Evolutionary conservation across 495 filamentous ascomycete genomes (phyloP).

Genomic region (Aspergillus nidulans): DNA sequence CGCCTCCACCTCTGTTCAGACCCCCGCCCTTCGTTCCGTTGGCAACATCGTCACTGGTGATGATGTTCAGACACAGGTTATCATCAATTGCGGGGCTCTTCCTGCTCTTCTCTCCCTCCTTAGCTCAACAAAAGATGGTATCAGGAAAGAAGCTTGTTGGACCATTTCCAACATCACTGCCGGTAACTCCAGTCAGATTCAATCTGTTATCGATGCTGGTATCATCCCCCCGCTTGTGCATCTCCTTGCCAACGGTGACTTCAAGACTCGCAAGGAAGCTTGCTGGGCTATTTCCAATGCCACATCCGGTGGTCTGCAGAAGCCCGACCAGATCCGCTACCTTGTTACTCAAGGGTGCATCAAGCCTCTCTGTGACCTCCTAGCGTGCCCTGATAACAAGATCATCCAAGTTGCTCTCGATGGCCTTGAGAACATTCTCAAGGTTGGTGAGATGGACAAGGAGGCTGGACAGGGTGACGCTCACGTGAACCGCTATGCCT

Average conservation of each 20-base stretch:
- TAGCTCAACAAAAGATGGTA: constrained; percentile 95
- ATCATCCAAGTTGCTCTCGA: constrained; percentile 99
- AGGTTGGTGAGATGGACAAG: constrained; percentile 99
- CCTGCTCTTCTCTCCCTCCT: constrained; percentile 88
- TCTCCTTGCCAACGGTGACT: constrained; percentile 89
- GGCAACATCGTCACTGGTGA: constrained; percentile 99
- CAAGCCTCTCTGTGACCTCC: constrained; percentile 93
- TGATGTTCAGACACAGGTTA: constrained; percentile 97
- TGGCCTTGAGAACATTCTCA: constrained; percentile 97
- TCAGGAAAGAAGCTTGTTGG: constrained; percentile 99
- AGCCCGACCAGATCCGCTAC: constrained; percentile 97
- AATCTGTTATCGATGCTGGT: constrained; percentile 92
- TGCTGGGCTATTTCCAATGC: constrained; percentile 99
- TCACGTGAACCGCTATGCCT: constrained; percentile 89
- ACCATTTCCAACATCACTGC: constrained; percentile 99
- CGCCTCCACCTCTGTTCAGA: constrained; percentile 98
- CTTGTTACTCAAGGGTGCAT: constrained; percentile 92
- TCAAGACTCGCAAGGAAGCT: constrained; percentile 99
- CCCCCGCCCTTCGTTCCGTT: constrained; percentile 92
- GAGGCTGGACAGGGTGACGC: constrained; percentile 69
- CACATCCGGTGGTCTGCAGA: constrained; percentile 94
- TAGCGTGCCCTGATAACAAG: constrained; percentile 98
- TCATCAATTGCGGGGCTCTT: constrained; percentile 96
- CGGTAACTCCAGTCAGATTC: constrained; percentile 96
- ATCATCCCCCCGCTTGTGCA: constrained; percentile 97